phyloP scores from a whole-genome alignment of 179 eudicot genomes.

The Beta lomatogona region DNA sequence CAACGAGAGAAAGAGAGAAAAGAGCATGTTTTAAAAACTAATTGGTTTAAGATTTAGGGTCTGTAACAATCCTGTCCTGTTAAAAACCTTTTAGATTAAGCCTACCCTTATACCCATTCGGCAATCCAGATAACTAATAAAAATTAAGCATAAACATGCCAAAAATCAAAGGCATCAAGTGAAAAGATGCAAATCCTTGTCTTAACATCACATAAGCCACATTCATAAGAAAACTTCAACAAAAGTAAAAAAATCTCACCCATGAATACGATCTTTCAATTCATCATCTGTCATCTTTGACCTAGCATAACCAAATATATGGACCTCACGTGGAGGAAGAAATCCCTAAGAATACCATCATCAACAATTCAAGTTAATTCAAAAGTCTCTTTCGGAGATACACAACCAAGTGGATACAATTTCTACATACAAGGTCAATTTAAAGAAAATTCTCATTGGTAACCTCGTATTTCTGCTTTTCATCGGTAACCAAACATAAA shows the following conservation, averaged over 20 bases:
- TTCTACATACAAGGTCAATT: neutral
- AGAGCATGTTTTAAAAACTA: too few species aligned
- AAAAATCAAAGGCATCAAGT: neutral
- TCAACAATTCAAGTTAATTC: constrained; percentile 26
- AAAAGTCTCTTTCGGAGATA: neutral
- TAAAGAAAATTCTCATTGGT: too few species aligned
- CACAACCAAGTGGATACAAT: neutral
- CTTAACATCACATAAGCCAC: neutral
- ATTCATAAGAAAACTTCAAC: neutral
- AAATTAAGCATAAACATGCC: neutral
- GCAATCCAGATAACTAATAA: neutral
- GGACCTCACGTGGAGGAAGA: constrained; percentile 72
- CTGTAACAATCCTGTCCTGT: too few species aligned
- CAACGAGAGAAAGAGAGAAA: too few species aligned
- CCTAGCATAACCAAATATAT: constrained; percentile 96
- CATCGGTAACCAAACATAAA: too few species aligned
- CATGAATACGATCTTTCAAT: constrained; percentile 69
- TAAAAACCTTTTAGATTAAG: too few species aligned
- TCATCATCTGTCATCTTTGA: constrained; percentile 82
- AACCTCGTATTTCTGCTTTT: too few species aligned
- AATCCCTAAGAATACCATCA: constrained; percentile 51
- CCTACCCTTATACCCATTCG: too few species aligned
- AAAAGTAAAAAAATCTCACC: constrained; percentile 49
- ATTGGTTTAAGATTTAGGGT: too few species aligned
- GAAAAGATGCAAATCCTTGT: neutral